Percentiles rank a stretch among this genome's conserved stretches.
Conservation (phyloP, 2,329 filamentous ascomycete species). For the Penicillium sp. region DNA sequence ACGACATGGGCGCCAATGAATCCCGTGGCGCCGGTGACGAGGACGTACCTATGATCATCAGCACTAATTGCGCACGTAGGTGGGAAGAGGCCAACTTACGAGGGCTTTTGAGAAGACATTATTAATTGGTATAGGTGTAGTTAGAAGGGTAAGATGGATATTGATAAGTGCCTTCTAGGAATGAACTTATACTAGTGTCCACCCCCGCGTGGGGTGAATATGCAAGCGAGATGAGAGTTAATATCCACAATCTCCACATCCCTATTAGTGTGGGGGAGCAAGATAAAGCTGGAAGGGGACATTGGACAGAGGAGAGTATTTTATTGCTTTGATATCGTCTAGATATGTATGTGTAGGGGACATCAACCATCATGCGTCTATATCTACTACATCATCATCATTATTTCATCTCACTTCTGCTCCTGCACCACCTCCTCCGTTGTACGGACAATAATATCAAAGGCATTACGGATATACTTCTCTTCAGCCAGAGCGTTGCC, state of each 20-base stretch:
- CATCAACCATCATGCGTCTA: neutral
- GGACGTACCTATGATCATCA: slow-evolving; percentile 14
- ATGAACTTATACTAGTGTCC: neutral
- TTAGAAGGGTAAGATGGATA: neutral
- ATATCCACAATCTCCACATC: neutral
- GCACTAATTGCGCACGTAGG: neutral
- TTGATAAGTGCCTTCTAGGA: neutral
- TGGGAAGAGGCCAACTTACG: neutral
- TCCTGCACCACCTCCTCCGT: slow-evolving; percentile 54
- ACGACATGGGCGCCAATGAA: slow-evolving; percentile 32
- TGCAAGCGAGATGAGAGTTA: neutral
- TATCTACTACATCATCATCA: neutral
- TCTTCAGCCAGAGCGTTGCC: slow-evolving; percentile 68
- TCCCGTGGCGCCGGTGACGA: slow-evolving; percentile 30
- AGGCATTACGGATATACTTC: slow-evolving; percentile 68
- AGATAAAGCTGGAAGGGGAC: neutral
- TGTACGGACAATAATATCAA: slow-evolving; percentile 66
- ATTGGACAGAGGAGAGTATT: neutral
- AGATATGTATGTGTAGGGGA: neutral
- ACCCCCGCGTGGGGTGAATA: slow-evolving; percentile 7
- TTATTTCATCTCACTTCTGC: neutral
- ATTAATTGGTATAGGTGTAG: neutral
- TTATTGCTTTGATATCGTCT: neutral
- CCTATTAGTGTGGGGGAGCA: slow-evolving; percentile 1
- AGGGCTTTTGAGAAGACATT: slow-evolving; percentile 3